phyloP scores from a whole-genome alignment of 768 basidiomycete genomes.

The Serendipita sp. region DNA sequence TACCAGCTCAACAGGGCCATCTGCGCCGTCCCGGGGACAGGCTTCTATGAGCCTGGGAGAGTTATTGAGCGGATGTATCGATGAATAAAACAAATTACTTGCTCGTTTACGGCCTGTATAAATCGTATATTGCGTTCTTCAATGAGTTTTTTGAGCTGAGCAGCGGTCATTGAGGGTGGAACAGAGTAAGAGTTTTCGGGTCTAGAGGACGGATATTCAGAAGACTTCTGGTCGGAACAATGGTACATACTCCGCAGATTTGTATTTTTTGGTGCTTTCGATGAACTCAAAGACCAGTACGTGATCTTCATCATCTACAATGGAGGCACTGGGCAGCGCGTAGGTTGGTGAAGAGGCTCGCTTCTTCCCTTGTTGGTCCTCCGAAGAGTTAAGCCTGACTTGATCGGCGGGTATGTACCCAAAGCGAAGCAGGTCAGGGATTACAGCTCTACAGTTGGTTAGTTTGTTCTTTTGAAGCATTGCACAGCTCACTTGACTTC shows the following conservation, averaged over 20 bases:
- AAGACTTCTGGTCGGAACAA: background rate
- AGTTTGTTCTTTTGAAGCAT: background rate
- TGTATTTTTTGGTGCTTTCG: conserved; percentile 20
- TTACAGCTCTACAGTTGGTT: conserved; percentile 39
- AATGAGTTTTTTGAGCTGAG: conserved; percentile 49
- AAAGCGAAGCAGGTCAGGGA: conserved; percentile 67
- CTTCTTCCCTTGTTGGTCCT: conserved; percentile 15
- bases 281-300: conserved; percentile 37
- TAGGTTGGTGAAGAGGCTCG: conserved; percentile 30
- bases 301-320: conserved; percentile 27
- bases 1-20: conserved; percentile 47
- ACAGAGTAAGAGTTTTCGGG: conserved; percentile 17
- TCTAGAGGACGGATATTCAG: conserved; percentile 5
- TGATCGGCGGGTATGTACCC: conserved; percentile 58
- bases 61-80: background rate
- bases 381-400: conserved; percentile 33
- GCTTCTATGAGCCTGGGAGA: conserved; percentile 39
- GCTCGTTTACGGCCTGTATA: conserved; percentile 52
- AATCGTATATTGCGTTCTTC: conserved; percentile 54
- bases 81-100: conserved; percentile 10
- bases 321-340: conserved; percentile 14
- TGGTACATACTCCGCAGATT: conserved; percentile 9
- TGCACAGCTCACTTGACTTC: conserved; percentile 50
- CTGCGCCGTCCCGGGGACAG: conserved; percentile 22
- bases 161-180: conserved; percentile 32